These are phyloP conservation scores for Talaromyces albobiverticillius DNA, from an alignment of 2,329 filamentous ascomycete species.

Conservation along the genomic window DNA sequence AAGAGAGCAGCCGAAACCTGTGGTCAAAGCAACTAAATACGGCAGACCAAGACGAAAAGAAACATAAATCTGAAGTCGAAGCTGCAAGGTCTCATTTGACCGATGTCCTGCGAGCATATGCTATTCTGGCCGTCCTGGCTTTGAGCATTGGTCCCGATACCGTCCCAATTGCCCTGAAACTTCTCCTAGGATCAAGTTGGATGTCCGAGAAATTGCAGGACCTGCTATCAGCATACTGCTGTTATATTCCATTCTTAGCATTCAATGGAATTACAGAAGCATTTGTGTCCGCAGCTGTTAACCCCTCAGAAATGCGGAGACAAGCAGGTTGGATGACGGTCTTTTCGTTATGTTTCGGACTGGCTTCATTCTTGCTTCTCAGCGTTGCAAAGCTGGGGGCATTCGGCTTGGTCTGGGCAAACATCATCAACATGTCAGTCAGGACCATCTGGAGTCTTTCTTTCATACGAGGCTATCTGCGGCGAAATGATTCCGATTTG, in stretches of 20 bases:
- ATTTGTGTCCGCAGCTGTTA: constrained; percentile 86
- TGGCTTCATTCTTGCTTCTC: constrained; percentile 72
- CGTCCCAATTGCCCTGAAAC: constrained; percentile 67
- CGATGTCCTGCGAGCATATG: constrained; percentile 67
- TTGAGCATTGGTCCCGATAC: constrained; percentile 70
- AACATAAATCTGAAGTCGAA: constrained; percentile 19
- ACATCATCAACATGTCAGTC: constrained; percentile 83
- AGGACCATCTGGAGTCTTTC: constrained; percentile 75
- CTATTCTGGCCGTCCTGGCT: constrained; percentile 67
- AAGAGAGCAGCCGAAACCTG: constrained; percentile 86
- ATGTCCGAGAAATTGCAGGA: constrained; percentile 66
- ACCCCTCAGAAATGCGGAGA: constrained; percentile 66
- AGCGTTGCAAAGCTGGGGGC: constrained; percentile 69
- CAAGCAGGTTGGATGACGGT: constrained; percentile 82
- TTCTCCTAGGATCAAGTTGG: constrained; percentile 79
- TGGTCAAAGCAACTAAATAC: constrained; percentile 74
- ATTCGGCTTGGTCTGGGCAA: constrained; percentile 77
- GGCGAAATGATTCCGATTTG: constrained; percentile 43
- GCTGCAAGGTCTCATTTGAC: constrained; percentile 31
- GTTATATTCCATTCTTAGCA: constrained; percentile 89
- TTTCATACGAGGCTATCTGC: constrained; percentile 70
- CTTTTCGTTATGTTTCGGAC: constrained; percentile 75
- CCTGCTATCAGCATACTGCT: constrained; percentile 78
- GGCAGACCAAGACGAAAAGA: constrained; percentile 16
- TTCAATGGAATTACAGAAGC: constrained; percentile 89